phyloP scores from a whole-genome alignment of 495 filamentous ascomycete species.

The Daldinia vernicosa region DNA sequence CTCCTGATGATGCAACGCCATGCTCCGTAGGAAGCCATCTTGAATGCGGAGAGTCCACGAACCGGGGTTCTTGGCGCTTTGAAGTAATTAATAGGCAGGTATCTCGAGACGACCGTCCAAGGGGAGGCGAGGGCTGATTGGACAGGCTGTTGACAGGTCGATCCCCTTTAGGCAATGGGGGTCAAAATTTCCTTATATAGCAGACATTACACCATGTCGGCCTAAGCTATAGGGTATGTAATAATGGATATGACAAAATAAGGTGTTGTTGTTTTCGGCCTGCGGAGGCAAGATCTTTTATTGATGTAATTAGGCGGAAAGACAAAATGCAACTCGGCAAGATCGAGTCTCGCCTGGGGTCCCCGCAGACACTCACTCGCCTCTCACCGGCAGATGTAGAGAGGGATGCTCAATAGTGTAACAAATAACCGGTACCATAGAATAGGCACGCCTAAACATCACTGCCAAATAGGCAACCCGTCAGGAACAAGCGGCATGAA shows the following conservation, averaged over 20 bases:
- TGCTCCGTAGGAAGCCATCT: slow-evolving; percentile 21
- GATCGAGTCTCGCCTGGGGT: slow-evolving; percentile 27
- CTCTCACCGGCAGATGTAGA: slow-evolving; percentile 39
- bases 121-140: slow-evolving; percentile 29
- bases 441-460: slow-evolving; percentile 14
- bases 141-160: slow-evolving; percentile 22
- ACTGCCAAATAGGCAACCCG: slow-evolving; percentile 12
- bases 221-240: slow-evolving; percentile 17
- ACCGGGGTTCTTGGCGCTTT: slow-evolving; percentile 31
- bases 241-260: slow-evolving; percentile 27
- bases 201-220: slow-evolving; percentile 29
- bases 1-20: slow-evolving; percentile 23
- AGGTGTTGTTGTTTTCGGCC: slow-evolving; percentile 33
- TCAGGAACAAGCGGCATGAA: background rate
- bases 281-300: slow-evolving; percentile 35
- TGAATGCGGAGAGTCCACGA: slow-evolving; percentile 40
- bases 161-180: slow-evolving; percentile 36
- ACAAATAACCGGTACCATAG: slow-evolving; percentile 9
- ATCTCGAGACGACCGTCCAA: slow-evolving; percentile 22
- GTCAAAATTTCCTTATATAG: slow-evolving; percentile 40
- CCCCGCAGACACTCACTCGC: slow-evolving; percentile 31
- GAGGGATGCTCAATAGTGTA: slow-evolving; percentile 1
- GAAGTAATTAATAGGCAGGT: slow-evolving; percentile 35
- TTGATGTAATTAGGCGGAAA: slow-evolving; percentile 48
- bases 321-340: slow-evolving; percentile 38